phyloP scores from a whole-genome alignment of 192 early-diverging fungal genomes.

The Podochytrium sp. region DNA sequence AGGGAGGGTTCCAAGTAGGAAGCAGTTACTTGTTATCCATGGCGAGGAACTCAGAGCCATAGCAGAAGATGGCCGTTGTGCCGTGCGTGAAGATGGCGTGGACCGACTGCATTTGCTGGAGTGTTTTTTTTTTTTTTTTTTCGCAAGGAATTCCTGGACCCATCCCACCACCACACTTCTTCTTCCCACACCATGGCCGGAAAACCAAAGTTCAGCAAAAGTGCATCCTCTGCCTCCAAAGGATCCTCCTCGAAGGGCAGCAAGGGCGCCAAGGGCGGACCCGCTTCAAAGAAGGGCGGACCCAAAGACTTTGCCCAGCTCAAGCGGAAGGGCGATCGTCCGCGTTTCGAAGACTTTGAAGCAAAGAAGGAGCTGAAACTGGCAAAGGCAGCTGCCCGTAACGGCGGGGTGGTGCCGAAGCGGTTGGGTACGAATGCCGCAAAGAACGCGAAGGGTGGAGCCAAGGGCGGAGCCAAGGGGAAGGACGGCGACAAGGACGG shows the following conservation, averaged over 20 bases:
- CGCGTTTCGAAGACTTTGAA: constrained; percentile 21
- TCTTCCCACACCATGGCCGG: no score
- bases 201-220: no score
- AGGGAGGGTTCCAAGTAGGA: background rate
- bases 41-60: background rate
- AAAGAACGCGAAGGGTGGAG: background rate
- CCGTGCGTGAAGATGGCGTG: background rate
- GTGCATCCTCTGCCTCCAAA: no score
- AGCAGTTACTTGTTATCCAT: background rate
- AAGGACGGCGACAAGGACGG: constrained; percentile 12
- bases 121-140: background rate
- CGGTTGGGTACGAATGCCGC: background rate
- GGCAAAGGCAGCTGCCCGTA: background rate
- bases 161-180: no score
- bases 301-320: background rate
- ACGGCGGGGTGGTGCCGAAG: background rate
- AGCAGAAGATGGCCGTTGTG: no score
- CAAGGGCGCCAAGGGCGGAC: background rate
- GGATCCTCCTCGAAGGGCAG: background rate
- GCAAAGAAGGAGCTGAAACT: constrained; percentile 31
- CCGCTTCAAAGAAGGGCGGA: no score
- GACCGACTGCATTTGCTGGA: background rate
- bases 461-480: background rate
- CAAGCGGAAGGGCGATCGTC: background rate
- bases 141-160: no score